Evolutionary conservation across 73 alveolate genomes (phyloP).

Genomic region (Paramecium sonneborni): DNA sequence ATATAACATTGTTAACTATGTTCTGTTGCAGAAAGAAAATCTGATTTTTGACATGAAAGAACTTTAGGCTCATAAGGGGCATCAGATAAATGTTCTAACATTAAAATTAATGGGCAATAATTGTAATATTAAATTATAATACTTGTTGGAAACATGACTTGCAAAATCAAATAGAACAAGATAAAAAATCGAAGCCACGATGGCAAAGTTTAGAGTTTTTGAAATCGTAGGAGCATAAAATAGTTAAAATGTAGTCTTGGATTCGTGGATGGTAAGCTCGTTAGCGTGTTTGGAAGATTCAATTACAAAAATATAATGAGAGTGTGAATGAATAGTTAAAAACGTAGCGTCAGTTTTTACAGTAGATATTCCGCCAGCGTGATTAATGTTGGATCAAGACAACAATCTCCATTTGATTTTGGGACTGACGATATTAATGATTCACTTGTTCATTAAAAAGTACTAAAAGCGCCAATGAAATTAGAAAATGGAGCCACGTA

Average conservation of each 20-base stretch:
- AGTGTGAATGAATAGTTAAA: slow-evolving; percentile 53
- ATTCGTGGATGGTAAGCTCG: slow-evolving; percentile 35
- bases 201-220: background rate
- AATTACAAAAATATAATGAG: slow-evolving; percentile 40
- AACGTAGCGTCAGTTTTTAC: background rate
- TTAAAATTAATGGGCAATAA: background rate
- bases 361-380: slow-evolving; percentile 40
- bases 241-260: slow-evolving; percentile 41
- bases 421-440: slow-evolving; percentile 63
- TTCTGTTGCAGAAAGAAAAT: background rate
- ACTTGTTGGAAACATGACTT: background rate
- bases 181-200: background rate
- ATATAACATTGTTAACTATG: background rate
- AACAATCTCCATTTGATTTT: slow-evolving; percentile 41
- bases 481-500: slow-evolving; percentile 71
- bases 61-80: background rate
- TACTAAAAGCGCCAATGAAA: slow-evolving; percentile 62
- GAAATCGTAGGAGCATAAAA: slow-evolving; percentile 6
- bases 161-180: background rate
- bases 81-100: background rate
- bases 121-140: background rate
- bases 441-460: slow-evolving; percentile 44
- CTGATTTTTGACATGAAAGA: background rate
- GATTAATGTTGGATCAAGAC: background rate
- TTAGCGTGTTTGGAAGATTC: slow-evolving; percentile 28